These are phyloP conservation scores for Solanum hybrid DNA, from an alignment of 305 asterid species.

Conservation along the genomic window DNA sequence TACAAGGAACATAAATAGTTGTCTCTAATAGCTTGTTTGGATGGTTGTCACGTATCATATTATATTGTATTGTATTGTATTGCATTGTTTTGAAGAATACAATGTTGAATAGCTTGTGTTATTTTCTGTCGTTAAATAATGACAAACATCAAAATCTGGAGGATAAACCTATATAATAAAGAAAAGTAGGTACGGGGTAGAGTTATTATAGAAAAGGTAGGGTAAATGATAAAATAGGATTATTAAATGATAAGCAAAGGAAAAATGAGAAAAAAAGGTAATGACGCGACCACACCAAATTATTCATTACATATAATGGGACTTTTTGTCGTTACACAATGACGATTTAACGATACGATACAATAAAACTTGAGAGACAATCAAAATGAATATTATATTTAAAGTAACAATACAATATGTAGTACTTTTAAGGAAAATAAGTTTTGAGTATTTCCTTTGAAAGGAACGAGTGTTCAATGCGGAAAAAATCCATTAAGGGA, in stretches of 20 bases:
- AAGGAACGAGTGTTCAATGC: background rate
- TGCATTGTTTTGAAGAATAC: background rate
- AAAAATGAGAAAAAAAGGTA: background rate
- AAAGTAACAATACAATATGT: background rate
- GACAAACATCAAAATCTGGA: background rate
- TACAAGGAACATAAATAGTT: background rate
- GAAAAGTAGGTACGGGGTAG: background rate
- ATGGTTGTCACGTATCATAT: background rate
- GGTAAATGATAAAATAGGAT: background rate
- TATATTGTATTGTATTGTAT: background rate
- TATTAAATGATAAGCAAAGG: background rate
- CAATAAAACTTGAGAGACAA: background rate
- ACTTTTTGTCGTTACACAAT: background rate
- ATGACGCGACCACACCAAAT: background rate
- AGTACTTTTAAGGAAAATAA: background rate
- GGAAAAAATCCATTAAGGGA: background rate
- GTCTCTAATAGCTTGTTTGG: background rate
- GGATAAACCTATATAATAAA: background rate
- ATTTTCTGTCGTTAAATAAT: background rate
- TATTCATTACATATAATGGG: background rate
- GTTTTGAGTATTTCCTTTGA: background rate
- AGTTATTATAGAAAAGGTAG: background rate
- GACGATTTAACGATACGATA: background rate
- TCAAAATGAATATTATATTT: background rate
- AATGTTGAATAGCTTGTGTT: background rate